Evolutionary conservation across 257 asterid genomes (phyloP).

Genomic region (Jaltomata sinuosa): DNA sequence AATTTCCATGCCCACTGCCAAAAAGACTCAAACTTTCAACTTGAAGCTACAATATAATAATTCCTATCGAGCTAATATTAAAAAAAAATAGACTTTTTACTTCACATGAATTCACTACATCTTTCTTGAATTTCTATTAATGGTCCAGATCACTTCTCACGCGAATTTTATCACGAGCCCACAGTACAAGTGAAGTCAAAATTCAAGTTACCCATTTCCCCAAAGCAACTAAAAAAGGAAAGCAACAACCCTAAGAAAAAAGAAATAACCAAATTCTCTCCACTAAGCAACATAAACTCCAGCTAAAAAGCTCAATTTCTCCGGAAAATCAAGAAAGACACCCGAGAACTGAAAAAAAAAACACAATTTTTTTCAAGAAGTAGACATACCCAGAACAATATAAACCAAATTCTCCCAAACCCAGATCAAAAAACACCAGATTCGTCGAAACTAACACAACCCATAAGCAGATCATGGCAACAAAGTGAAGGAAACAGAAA

Average conservation of each 20-base stretch:
- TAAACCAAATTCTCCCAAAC: neutral
- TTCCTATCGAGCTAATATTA: neutral
- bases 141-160: neutral
- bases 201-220: neutral
- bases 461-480: neutral
- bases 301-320: neutral
- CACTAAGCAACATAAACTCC: neutral
- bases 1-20: neutral
- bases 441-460: neutral
- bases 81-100: neutral
- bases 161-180: neutral
- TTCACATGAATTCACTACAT: neutral
- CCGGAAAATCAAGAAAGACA: neutral
- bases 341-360: too few relatives aligned
- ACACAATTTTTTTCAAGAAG: too few relatives aligned
- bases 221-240: neutral
- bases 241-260: neutral
- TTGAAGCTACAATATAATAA: neutral
- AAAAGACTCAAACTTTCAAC: neutral
- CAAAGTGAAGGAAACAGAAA: neutral
- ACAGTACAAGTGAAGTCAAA: neutral
- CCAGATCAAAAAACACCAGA: neutral
- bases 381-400: neutral
- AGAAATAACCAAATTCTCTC: neutral
- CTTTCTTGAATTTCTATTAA: neutral